Conservation (phyloP, 345 rosid genomes). For the Salix exigua region DNA sequence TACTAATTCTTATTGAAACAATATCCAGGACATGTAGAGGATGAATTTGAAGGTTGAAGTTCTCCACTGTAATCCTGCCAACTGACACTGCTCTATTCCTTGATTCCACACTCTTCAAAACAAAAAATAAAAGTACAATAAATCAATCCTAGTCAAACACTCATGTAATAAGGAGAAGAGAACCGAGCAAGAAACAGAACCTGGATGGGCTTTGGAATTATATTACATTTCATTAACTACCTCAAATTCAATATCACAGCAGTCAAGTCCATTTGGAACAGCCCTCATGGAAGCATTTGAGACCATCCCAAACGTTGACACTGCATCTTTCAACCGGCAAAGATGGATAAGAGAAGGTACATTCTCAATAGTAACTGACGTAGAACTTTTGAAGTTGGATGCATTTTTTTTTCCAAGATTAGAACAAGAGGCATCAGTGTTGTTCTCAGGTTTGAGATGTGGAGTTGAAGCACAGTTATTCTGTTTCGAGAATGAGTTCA, state of each 20-base stretch:
- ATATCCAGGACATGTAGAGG: background rate
- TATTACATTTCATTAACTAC: constrained; percentile 6
- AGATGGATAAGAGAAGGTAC: constrained; percentile 14
- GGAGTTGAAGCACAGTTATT: background rate
- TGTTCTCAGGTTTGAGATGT: constrained; percentile 1
- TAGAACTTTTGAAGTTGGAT: constrained; percentile 5
- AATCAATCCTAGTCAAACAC: no score
- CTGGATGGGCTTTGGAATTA: background rate
- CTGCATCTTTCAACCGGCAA: constrained; percentile 13
- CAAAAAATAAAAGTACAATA: background rate
- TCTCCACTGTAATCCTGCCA: constrained; percentile 15
- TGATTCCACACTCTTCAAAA: constrained; percentile 20
- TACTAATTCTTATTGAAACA: constrained; percentile 21
- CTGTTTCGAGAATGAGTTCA: background rate
- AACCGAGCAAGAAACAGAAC: background rate
- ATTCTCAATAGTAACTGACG: constrained; percentile 20
- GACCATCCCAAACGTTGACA: constrained; percentile 14
- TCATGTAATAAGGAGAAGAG: background rate
- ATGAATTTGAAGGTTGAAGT: constrained; percentile 12
- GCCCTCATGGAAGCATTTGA: constrained; percentile 18
- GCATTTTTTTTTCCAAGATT: background rate
- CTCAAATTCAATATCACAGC: constrained; percentile 29
- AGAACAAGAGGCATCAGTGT: background rate
- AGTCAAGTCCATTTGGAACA: constrained; percentile 18
- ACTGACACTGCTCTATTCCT: constrained; percentile 14